These are phyloP conservation scores for Trichoderma sp. DNA, from an alignment of 2,329 filamentous ascomycete species.

Conservation along the genomic window DNA sequence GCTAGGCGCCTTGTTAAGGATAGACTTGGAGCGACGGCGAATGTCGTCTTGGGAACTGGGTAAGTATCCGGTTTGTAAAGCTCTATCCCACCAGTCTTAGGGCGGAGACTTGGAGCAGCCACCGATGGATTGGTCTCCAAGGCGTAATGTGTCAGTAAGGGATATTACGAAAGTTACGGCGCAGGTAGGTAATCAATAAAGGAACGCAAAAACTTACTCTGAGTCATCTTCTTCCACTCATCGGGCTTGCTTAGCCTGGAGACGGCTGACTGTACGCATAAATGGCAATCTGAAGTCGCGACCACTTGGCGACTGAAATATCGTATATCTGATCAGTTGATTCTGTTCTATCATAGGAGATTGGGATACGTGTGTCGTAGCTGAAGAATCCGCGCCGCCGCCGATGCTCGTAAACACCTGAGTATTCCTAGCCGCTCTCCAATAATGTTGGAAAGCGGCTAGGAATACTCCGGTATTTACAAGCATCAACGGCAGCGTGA, in stretches of 20 bases:
- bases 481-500: neutral
- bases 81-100: too few species aligned
- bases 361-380: neutral
- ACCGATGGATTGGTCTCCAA: constrained; percentile 81
- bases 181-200: neutral
- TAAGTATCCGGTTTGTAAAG: too few species aligned
- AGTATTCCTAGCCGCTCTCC: neutral
- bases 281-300: constrained; percentile 87
- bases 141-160: constrained; percentile 32
- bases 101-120: constrained; percentile 34
- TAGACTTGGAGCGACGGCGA: too few species aligned
- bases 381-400: neutral
- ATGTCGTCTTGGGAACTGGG: too few species aligned
- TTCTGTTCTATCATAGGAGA: neutral
- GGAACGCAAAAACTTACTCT: constrained; percentile 63
- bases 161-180: neutral
- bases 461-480: neutral
- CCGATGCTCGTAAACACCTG: neutral
- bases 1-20: too few species aligned
- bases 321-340: neutral
- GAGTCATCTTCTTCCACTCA: constrained; percentile 88
- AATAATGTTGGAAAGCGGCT: too few species aligned
- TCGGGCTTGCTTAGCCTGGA: constrained; percentile 83
- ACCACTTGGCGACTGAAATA: constrained; percentile 52
- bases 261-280: constrained; percentile 87